Conservation (phyloP, 225 moss, liverwort and hornwort species). For the Antitrichia curtipendula region DNA sequence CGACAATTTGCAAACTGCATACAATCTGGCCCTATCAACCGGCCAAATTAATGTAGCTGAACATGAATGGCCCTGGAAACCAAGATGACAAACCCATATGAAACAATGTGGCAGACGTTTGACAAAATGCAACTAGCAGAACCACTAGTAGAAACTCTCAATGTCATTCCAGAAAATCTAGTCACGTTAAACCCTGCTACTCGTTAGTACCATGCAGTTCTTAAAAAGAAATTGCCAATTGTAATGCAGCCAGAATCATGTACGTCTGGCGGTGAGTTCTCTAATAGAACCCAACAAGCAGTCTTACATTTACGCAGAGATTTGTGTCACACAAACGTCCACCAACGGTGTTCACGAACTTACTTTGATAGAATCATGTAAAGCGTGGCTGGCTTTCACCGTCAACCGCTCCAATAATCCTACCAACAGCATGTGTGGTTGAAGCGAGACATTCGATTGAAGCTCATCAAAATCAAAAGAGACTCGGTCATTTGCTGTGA, state of each 20-base stretch:
- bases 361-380: slow-evolving; percentile 67
- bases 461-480: slow-evolving; percentile 1
- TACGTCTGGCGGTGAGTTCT: background rate
- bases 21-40: background rate
- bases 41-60: background rate
- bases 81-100: background rate
- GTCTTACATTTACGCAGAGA: background rate
- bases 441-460: background rate
- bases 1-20: background rate
- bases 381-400: slow-evolving; percentile 25
- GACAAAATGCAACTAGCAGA: background rate
- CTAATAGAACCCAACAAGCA: background rate
- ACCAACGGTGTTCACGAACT: background rate
- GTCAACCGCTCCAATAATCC: slow-evolving; percentile 56
- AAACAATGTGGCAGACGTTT: background rate
- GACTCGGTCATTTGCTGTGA: slow-evolving; percentile 8
- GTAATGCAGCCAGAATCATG: background rate
- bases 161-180: background rate
- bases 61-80: background rate
- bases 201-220: background rate
- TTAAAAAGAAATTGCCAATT: background rate
- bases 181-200: background rate
- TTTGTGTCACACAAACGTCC: background rate
- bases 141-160: background rate
- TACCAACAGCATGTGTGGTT: slow-evolving; percentile 21